Base-by-base conservation (phyloP, 2,329 filamentous ascomycete genomes). In the Whalleya microplaca region DNA sequence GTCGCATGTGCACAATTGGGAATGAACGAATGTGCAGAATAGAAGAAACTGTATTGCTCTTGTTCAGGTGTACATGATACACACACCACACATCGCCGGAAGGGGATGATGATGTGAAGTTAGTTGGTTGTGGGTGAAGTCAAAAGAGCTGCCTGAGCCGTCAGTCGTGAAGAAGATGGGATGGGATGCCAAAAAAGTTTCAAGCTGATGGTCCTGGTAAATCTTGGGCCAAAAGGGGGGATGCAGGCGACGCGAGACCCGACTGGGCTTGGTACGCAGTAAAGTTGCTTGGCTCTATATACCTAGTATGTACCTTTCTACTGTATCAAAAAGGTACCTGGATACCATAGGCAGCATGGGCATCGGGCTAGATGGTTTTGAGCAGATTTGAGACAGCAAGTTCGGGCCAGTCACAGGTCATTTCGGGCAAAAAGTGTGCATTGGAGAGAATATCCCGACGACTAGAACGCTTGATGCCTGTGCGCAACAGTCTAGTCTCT, bases 191-290 rank as follows among this genome's bases (percentile, higher is more conserved):
- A 50, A 27, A n/a, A 16, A 14, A 16, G 8, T 37, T 37, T 16
- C 32, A 37, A 37, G 5, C 32, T 16, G 32, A 37, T 16, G 14
- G 9, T 12, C 3, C 27, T 7, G 14, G 32, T 12, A 12, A 56
- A 60, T 56, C 54, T 53, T 48, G 48, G 32, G 45, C 46, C 45
- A 45, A 58, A 59, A 58, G 51, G 47, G 58, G 58, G 42, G 19
- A 45, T 27, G 49, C 45, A 44, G 42, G 29, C 53, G 48, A 58
- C 48, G 58, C 29, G 51, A 50, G 51, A 29, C 56, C 49, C 54
- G 27, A 51, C 55, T 53, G 23, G 47, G 51, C 47, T 60, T 19
- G 43, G 51, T 59, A n/a, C n/a, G 56, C 53, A 57, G 45, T 51
- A 45, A 21, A 43, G 46, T 3, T 37, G 32, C 9, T 16, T 37